Evolutionary conservation across 768 basidiomycete species (phyloP), one percentile per base, ranked within the genome.

Genomic region (Pulveroboletus sp.): DNA sequence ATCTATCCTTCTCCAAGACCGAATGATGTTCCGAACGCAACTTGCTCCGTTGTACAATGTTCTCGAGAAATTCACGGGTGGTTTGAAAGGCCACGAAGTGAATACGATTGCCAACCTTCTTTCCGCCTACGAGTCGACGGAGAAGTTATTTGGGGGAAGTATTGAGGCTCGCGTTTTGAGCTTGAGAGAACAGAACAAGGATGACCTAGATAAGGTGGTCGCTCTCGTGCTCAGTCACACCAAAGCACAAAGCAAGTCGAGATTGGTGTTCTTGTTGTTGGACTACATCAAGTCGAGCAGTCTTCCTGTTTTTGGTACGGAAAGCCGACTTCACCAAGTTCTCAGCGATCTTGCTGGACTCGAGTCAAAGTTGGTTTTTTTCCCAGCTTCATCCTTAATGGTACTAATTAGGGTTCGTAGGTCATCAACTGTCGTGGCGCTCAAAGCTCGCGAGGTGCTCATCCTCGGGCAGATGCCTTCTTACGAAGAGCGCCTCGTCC

Each of bases 391-490:
- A 27, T 45, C 25, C 40, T 24, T 40, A 17, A 0, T 16, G 35
- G 20, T 32, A 27, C 29, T 64, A 19, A 62, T 3, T n/a, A 6
- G 3, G 49, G 24, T 47, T 32, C 38, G n/a, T 56, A 90, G 88
- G 62, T 92, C 92, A 6, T 95, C 94, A n/a, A 90, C 84, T 25
- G 76, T 85, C 47, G 94, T 98, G 31, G 80, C 94, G 3, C 71
- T 99, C 55, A 97, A 95, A 70, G 97, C 97, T 35, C 89, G 97
- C 39, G 97, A 99, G 73, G 97, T 97, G 7, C 79, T 98, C 40
- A 98, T 99, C 61, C 78, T 92, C 27, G 91, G 90, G 40, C 92
- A 95, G 66, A 88, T 99, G 81, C 97, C 97, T 6, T 95, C 94
- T 13, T 95, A 91, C 64, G 94, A 97, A 62, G 97, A 98, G 67